A percentile compares a stretch with the other conserved stretches of the same genome.
Conservation (phyloP, 345 rosid species). For the thale cress (Arabidopsis thaliana) region TAIR10.1 NC_003070.9:28413001-28413500, state of each 20-base stretch:
- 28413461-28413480: not conserved
- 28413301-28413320: conserved; percentile 80
- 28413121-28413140: conserved; percentile 57
- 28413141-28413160: conserved; percentile 9
- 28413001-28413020: conserved; percentile 7
- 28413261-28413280: conserved; percentile 87
- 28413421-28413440: not conserved
- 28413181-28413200: conserved; percentile 22
- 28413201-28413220: not conserved
- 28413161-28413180: conserved; percentile 7
- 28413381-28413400: conserved; percentile 70
- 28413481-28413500: conserved; percentile 16
- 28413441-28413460: not conserved
- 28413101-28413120: conserved; percentile 70
- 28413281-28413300: conserved; percentile 85
- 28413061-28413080: conserved; percentile 95
- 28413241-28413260: conserved; percentile 79
- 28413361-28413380: conserved; percentile 70
- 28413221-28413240: conserved; percentile 79
- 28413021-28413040: conserved; percentile 12
- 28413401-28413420: not conserved
- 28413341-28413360: conserved; percentile 55
- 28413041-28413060: conserved; percentile 80
- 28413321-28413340: conserved; percentile 68
- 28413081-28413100: conserved; percentile 83